Conservation (phyloP, 768 basidiomycete species). For the Rhizopogon vesiculosus region DNA sequence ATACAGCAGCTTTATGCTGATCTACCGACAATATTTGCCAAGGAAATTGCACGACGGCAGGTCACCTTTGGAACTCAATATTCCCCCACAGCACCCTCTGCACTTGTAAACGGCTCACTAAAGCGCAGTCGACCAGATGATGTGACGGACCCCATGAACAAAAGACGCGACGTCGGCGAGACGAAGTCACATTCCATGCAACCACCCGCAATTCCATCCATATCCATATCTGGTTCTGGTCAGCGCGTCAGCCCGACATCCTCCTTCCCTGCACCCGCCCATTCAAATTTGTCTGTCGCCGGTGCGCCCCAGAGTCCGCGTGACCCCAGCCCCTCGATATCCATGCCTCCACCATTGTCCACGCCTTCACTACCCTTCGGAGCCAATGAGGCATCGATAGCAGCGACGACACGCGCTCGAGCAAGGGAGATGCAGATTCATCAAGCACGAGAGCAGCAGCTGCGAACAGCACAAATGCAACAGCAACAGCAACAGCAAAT, state of each 20-base stretch:
- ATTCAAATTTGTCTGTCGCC: conserved; percentile 11
- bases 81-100: conserved; percentile 13
- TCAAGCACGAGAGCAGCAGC: conserved; percentile 28
- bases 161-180: conserved; percentile 71
- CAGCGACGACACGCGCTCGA: conserved; percentile 27
- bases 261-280: conserved; percentile 16
- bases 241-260: conserved; percentile 18
- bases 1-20: conserved; percentile 62
- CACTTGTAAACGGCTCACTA: conserved; percentile 28
- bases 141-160: conserved; percentile 39
- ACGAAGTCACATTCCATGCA: conserved; percentile 42
- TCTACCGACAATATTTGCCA: conserved; percentile 57
- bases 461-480: conserved; percentile 28
- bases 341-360: conserved; percentile 23
- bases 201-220: conserved; percentile 30
- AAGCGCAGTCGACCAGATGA: conserved; percentile 67
- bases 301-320: conserved; percentile 26
- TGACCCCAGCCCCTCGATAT: conserved; percentile 24
- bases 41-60: conserved; percentile 49
- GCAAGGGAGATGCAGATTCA: conserved; percentile 32
- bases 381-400: conserved; percentile 29
- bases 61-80: conserved; percentile 15
- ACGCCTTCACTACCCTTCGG: conserved; percentile 28
- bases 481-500: conserved; percentile 28
- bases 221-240: conserved; percentile 16